Evolutionary conservation across 2,329 filamentous ascomycete species (phyloP).

Genomic region (Botrytis paeoniae): DNA sequence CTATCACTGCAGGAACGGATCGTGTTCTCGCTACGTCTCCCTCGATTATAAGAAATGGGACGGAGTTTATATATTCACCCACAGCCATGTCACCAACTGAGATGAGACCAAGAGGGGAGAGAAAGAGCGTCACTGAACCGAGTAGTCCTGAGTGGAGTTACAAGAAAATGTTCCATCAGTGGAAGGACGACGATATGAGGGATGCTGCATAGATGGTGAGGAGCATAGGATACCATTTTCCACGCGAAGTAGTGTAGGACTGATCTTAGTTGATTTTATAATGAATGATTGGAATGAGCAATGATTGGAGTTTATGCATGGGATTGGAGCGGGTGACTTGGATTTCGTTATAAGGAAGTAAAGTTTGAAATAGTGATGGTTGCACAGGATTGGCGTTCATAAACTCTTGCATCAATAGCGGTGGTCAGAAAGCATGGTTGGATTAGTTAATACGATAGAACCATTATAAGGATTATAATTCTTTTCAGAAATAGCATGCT

Average conservation of each 20-base stretch:
- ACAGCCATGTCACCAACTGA: constrained; percentile 5
- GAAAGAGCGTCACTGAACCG: constrained; percentile 18
- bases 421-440: not conserved
- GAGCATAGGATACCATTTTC: not conserved
- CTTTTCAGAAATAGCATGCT: not conserved
- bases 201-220: constrained; percentile 4
- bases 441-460: not conserved
- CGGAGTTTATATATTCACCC: constrained; percentile 19
- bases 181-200: constrained; percentile 12
- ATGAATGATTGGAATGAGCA: not conserved
- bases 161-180: constrained; percentile 25
- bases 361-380: not conserved
- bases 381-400: not conserved
- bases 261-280: not conserved
- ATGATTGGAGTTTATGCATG: constrained; percentile 3
- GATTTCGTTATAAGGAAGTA: not conserved
- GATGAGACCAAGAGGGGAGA: not conserved
- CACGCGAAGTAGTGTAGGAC: not conserved
- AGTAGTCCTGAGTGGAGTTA: constrained; percentile 28
- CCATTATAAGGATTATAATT: not conserved
- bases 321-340: not conserved
- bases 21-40: constrained; percentile 35
- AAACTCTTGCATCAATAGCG: constrained; percentile 3
- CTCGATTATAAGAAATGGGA: constrained; percentile 15
- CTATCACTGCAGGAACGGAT: constrained; percentile 32